Percentiles rank a stretch among this genome's conserved stretches.
These are phyloP conservation scores for Sideroxylon spinosum DNA, from an alignment of 179 eudicot genomes.

Conservation along the genomic window DNA sequence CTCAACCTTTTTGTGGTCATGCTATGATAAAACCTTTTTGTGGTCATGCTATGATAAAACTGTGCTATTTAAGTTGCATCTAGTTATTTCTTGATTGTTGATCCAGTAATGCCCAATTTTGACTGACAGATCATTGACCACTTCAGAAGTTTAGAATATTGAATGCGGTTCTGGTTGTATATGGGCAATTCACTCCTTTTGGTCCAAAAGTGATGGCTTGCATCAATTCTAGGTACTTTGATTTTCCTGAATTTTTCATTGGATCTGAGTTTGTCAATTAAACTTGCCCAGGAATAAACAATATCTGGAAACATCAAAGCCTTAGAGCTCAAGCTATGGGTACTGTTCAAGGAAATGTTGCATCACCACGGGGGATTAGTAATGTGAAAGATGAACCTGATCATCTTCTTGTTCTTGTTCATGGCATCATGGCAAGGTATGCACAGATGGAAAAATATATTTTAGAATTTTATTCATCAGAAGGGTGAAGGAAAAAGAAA, in stretches of 20 bases:
- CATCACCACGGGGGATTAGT: conserved; percentile 28
- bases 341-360: conserved; percentile 42
- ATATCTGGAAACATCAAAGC: conserved; percentile 38
- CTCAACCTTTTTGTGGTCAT: too few species aligned
- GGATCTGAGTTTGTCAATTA: neutral
- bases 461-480: neutral
- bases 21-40: too few species aligned
- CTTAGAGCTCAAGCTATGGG: conserved; percentile 58
- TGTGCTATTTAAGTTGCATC: too few species aligned
- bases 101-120: too few species aligned
- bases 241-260: neutral
- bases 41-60: too few species aligned
- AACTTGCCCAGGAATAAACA: conserved; percentile 42
- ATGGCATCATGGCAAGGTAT: conserved; percentile 73
- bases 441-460: neutral
- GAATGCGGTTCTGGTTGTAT: too few species aligned
- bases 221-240: neutral
- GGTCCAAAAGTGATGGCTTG: neutral
- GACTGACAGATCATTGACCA: too few species aligned
- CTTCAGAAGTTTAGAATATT: too few species aligned
- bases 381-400: conserved; percentile 52
- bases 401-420: conserved; percentile 86
- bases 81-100: too few species aligned
- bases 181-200: too few species aligned
- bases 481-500: neutral